These are phyloP conservation scores for Fusarium bactridioides DNA, from an alignment of 2,329 filamentous ascomycete species.

Conservation along the genomic window DNA sequence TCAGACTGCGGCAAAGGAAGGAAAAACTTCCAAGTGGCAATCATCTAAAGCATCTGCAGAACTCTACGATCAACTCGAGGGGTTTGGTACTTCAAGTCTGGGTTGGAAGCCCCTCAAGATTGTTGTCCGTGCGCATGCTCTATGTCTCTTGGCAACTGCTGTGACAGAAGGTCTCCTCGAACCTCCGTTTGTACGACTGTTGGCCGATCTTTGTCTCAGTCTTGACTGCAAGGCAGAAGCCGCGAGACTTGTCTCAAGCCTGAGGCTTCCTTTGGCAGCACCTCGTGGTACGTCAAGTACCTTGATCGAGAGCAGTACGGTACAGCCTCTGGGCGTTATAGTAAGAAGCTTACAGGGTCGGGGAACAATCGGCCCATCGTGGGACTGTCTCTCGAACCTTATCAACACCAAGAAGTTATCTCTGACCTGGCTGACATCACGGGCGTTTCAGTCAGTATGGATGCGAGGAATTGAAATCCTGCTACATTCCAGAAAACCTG, in stretches of 20 bases:
- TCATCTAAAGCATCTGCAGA: slow-evolving; percentile 41
- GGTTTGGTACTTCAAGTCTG: slow-evolving; percentile 37
- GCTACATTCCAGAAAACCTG: slow-evolving; percentile 32
- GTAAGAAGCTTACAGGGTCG: slow-evolving; percentile 17
- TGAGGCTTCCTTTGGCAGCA: slow-evolving; percentile 18
- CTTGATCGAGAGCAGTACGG: slow-evolving; percentile 22
- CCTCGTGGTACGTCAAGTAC: slow-evolving; percentile 23
- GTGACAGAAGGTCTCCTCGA: slow-evolving; percentile 44
- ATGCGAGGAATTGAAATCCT: slow-evolving; percentile 37
- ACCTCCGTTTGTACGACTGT: slow-evolving; percentile 37
- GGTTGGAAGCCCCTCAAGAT: slow-evolving; percentile 49
- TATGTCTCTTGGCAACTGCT: slow-evolving; percentile 42
- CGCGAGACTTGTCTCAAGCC: slow-evolving; percentile 32
- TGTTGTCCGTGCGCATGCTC: slow-evolving; percentile 45
- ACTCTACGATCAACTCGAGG: slow-evolving; percentile 48
- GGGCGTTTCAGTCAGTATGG: slow-evolving; percentile 40
- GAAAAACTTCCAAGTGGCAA: slow-evolving; percentile 40
- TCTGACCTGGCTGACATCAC: slow-evolving; percentile 37
- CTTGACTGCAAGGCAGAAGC: slow-evolving; percentile 43
- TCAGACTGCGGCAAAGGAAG: slow-evolving; percentile 32
- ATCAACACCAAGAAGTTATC: slow-evolving; percentile 32
- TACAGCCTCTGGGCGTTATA: slow-evolving; percentile 36
- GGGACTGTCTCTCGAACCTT: slow-evolving; percentile 38
- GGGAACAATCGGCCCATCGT: slow-evolving; percentile 13
- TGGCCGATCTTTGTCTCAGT: slow-evolving; percentile 44